Base-by-base conservation (phyloP, 805 yeast species). In the Hagleromyces aurorensis region DNA sequence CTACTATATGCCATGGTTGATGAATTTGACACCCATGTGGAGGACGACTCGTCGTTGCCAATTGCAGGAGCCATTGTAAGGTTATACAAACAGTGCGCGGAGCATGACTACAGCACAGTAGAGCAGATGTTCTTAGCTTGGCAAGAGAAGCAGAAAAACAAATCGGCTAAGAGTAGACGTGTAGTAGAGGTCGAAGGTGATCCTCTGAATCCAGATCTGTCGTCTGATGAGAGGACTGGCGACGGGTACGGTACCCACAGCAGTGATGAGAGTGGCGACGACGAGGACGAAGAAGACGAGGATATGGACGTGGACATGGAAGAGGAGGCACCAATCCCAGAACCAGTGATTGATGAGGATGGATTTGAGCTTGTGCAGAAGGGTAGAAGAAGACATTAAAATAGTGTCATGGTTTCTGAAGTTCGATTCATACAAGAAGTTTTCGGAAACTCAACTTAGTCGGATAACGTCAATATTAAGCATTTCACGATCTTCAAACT, bases 341-440 rank as follows among this genome's bases (percentile, higher is more conserved):
- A 57, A 17, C 94, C 94, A 2, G 52, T 80, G 7, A 68, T 89
- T 6, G 97, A 89, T 51, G 97, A 89, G 19, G 97, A 89, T 51
- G 98, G 97, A 1, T 89, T 89, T 50, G 91, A 86, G 45, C 58
- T 85, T 37, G 96, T 89, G 3, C 85, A 77, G 46, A 77, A 72
- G 49, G 76, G 73, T 48, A 76, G 81, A n/a, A 67, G 69, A 54
- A 68, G 69, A 54, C 25, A 17, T 15, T 13, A 12, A 21, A 9
- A 19, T 6, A 12, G 16, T 23, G 16, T 23, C 9, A 12, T 23
- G 18, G n/a, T n/a, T n/a, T n/a, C n/a, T n/a, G n/a, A n/a, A n/a
- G n/a, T n/a, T n/a, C n/a, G n/a, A n/a, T n/a, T n/a, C n/a, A n/a
- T n/a, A n/a, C n/a, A n/a, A n/a, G n/a, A n/a, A n/a, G n/a, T n/a